These are phyloP conservation scores for Fragaria iinumae DNA, from an alignment of 306 rosid species.

Conservation along the genomic window DNA sequence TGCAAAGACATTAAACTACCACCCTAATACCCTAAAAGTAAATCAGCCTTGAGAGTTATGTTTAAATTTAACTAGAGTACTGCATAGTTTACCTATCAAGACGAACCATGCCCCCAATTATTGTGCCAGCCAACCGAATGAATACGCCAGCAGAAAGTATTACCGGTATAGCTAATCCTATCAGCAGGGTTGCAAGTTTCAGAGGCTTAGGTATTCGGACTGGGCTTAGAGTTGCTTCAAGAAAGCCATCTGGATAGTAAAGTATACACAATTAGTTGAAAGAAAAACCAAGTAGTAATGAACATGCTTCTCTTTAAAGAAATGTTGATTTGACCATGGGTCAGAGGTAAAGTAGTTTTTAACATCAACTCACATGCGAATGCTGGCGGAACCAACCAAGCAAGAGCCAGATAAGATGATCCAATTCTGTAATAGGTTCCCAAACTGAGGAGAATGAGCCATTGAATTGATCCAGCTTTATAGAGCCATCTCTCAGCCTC, in stretches of 20 bases:
- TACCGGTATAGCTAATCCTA: conserved; percentile 74
- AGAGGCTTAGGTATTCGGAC: conserved; percentile 79
- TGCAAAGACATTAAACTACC: background rate
- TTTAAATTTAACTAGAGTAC: background rate
- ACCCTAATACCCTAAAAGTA: background rate
- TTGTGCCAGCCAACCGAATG: conserved; percentile 54
- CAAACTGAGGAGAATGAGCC: conserved; percentile 78
- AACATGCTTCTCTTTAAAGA: background rate
- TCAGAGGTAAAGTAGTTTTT: conserved; percentile 26
- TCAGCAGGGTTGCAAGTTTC: conserved; percentile 73
- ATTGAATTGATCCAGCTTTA: conserved; percentile 89
- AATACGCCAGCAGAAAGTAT: conserved; percentile 73
- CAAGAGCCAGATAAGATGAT: conserved; percentile 87
- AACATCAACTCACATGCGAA: conserved; percentile 68
- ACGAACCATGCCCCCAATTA: conserved; percentile 73
- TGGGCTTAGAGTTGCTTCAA: conserved; percentile 90
- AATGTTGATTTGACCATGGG: conserved; percentile 26
- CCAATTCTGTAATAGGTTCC: conserved; percentile 81
- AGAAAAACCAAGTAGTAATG: background rate
- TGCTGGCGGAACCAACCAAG: conserved; percentile 91
- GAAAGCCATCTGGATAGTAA: conserved; percentile 72
- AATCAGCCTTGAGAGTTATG: background rate
- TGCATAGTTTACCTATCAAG: conserved; percentile 67
- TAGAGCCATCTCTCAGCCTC: conserved; percentile 99
- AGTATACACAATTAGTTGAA: conserved; percentile 21